phyloP scores from a whole-genome alignment of 331 rosid genomes.

The Stylosanthes scabra region DNA sequence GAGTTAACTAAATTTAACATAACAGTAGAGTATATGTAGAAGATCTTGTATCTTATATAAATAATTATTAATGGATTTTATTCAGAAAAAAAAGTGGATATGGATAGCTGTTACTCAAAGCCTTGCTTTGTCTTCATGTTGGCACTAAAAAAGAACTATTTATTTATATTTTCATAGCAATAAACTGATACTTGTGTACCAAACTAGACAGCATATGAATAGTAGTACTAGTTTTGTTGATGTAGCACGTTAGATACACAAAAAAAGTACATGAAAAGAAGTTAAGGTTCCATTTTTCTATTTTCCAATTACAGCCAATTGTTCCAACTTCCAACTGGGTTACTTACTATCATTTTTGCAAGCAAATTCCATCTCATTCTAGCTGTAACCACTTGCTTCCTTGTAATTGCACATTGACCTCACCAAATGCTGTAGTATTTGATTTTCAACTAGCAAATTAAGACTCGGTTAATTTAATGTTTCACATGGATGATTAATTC shows the following conservation, averaged over 20 bases:
- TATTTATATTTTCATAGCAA: background rate
- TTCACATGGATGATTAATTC: background rate
- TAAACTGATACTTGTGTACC: constrained; percentile 11
- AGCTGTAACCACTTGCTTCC: constrained; percentile 43
- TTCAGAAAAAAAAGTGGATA: constrained; percentile 18
- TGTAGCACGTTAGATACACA: constrained; percentile 12
- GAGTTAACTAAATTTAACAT: too few species aligned
- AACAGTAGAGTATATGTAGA: background rate
- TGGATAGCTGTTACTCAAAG: constrained; percentile 29
- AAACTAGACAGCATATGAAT: constrained; percentile 1
- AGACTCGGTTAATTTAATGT: background rate
- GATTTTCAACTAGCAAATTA: constrained; percentile 5
- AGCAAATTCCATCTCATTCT: constrained; percentile 46
- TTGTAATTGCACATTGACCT: background rate
- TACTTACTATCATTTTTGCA: background rate
- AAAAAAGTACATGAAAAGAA: constrained; percentile 8
- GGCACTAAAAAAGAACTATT: background rate
- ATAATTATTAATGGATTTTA: constrained; percentile 6
- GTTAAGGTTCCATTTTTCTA: constrained; percentile 19
- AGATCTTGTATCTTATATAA: background rate
- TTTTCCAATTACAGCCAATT: constrained; percentile 37
- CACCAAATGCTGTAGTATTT: background rate
- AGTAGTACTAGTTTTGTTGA: background rate
- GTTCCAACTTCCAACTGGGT: constrained; percentile 35
- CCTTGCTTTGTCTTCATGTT: constrained; percentile 24